A percentile compares a stretch with the other conserved stretches of the same genome.
Conservation (phyloP, 495 filamentous ascomycete species). For the Tuber microsphaerosporum region DNA sequence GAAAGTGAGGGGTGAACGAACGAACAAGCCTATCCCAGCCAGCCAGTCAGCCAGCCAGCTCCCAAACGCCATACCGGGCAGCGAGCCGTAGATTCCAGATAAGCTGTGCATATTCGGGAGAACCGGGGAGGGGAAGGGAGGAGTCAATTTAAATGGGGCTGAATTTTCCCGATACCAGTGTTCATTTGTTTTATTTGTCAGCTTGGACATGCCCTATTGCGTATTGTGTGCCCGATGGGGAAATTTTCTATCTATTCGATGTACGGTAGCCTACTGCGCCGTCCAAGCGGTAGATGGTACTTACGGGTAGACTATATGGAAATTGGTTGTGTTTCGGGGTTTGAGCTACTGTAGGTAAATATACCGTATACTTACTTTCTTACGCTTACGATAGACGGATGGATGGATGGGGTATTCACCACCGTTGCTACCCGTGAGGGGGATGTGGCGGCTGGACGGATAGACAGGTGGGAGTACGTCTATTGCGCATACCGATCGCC, state of each 20-base stretch:
- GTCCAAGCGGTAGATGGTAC: background rate
- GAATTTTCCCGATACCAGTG: background rate
- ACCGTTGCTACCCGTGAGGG: background rate
- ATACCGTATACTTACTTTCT: background rate
- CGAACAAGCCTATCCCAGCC: background rate
- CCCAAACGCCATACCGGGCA: background rate
- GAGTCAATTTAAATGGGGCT: background rate
- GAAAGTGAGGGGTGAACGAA: background rate
- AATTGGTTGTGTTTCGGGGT: background rate
- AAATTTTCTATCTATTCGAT: background rate
- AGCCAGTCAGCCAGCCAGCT: background rate
- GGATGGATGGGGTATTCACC: background rate
- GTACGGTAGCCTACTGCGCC: too few relatives aligned
- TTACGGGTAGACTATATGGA: too few relatives aligned
- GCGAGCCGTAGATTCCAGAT: background rate
- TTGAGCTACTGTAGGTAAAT: too few relatives aligned
- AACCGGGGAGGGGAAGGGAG: background rate
- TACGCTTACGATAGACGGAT: background rate
- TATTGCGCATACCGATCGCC: background rate
- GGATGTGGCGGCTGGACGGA: background rate
- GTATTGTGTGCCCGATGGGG: background rate
- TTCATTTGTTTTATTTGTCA: background rate
- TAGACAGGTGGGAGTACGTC: too few relatives aligned
- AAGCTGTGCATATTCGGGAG: background rate
- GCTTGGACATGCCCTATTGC: constrained; percentile 3